These are phyloP conservation scores for Seiridium unicorne DNA, from an alignment of 2,329 filamentous ascomycete species.

Conservation along the genomic window DNA sequence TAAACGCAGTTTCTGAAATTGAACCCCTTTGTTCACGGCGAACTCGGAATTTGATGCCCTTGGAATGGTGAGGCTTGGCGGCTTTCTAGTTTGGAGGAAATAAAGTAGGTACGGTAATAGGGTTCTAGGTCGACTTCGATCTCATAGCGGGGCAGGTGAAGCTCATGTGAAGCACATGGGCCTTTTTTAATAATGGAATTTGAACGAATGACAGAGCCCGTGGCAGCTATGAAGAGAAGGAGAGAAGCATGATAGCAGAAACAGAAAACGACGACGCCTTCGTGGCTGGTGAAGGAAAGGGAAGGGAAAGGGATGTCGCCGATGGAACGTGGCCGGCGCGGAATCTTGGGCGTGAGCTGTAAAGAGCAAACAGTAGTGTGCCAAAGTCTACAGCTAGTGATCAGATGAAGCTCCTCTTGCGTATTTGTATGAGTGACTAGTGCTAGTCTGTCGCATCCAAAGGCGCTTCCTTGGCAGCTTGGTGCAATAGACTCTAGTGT, in stretches of 20 bases:
- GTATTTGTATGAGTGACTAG: neutral
- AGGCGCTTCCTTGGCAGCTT: neutral
- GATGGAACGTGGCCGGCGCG: neutral
- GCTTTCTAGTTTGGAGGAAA: too few relatives aligned
- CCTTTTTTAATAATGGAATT: neutral
- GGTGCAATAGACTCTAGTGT: neutral
- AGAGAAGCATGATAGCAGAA: neutral
- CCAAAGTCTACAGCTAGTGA: neutral
- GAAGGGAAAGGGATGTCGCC: neutral
- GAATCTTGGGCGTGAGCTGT: too few relatives aligned
- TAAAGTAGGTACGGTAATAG: too few relatives aligned
- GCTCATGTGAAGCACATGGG: too few relatives aligned
- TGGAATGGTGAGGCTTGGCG: too few relatives aligned
- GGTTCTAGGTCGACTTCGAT: too few relatives aligned
- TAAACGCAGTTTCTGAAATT: neutral
- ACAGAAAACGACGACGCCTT: neutral
- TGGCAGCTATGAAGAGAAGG: neutral
- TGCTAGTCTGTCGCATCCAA: slow-evolving; percentile 1
- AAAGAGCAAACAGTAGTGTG: too few relatives aligned
- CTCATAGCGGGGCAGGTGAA: too few relatives aligned
- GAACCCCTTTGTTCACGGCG: too few relatives aligned
- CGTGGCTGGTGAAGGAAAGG: neutral
- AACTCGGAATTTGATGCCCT: too few relatives aligned
- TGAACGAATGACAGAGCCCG: neutral
- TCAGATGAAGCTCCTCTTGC: neutral